Base-by-base conservation (phyloP, 768 basidiomycete species). In the Amanita subjunquillea region DNA sequence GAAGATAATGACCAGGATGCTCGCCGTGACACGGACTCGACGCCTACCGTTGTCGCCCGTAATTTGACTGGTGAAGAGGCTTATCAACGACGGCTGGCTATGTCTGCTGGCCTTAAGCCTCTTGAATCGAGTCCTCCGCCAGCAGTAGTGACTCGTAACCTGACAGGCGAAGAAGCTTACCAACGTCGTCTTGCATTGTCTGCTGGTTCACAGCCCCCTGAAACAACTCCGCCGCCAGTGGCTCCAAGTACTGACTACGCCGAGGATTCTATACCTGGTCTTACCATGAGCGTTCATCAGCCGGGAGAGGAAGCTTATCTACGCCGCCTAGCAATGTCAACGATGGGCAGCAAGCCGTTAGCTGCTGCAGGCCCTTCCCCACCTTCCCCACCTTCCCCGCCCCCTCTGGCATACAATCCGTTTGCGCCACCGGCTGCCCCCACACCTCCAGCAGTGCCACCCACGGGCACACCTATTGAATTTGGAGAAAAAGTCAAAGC, bases 131-230 rank as follows among this genome's bases (percentile, higher is more conserved):
- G 23, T n/a, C 25, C 38, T 30, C 36, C 17, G 37, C 47, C 47
- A 20, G 66, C 68, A 3, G 61, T 66, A 1, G 65, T 76, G 0
- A 74, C 78, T 27, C 65, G 66, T 32, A 68, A 65, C 36, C 67
- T 83, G 57, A 80, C 80, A 2, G 87, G 87, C n/a, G 88, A 91
- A 45, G 89, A 88, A 60, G 87, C 83, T 1, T 90, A 80, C 60
- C 82, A 82, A 57, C 80, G 83, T 39, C 80, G 87, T 10, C 69
- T 87, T 9, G 84, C 83, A n/a, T 70, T 90, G 75, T 82, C 82
- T n/a, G 67, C 58, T 58, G 65, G 17, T 64, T 59, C 40, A 51
- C 46, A 38, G 61, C 62, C 8, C 63, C 69, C 23, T 62, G 43
- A 42, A 36, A 6, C 44, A 15, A 45, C 54, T 23, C 56, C 54